phyloP scores from a whole-genome alignment of 495 filamentous ascomycete species.

The Cercophora newfieldiana region DNA sequence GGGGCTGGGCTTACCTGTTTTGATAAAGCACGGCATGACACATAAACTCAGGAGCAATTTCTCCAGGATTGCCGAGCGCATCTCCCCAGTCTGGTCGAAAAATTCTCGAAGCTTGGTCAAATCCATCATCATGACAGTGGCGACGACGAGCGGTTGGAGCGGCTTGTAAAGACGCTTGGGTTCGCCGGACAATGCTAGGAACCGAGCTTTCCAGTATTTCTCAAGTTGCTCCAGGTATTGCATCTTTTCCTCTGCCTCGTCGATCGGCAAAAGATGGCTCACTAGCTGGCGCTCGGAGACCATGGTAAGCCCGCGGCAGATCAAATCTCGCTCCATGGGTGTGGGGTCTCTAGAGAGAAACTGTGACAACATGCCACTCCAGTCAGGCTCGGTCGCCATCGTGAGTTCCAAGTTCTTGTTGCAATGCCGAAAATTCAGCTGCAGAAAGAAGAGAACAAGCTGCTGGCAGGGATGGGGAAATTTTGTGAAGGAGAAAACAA shows the following conservation, averaged over 20 bases:
- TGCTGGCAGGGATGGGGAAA: too few species aligned
- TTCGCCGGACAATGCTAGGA: neutral
- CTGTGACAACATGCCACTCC: too few species aligned
- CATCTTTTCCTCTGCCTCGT: constrained; percentile 3
- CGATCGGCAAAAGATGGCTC: neutral
- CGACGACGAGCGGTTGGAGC: neutral
- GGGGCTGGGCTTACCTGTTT: neutral
- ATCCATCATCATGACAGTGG: constrained; percentile 7
- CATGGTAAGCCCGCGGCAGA: too few species aligned
- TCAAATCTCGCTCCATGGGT: too few species aligned
- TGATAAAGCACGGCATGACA: constrained; percentile 7
- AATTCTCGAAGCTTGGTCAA: neutral
- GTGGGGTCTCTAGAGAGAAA: too few species aligned
- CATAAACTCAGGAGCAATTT: neutral
- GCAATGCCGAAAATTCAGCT: too few species aligned
- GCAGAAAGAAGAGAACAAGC: too few species aligned
- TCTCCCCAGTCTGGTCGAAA: neutral
- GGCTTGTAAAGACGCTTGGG: neutral
- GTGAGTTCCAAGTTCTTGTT: too few species aligned
- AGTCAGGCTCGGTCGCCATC: too few species aligned
- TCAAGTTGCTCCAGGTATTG: neutral
- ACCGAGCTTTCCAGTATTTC: neutral
- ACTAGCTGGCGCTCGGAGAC: neutral
- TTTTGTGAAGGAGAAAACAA: too few species aligned
- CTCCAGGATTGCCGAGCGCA: neutral